Evolutionary conservation across 495 filamentous ascomycete genomes (phyloP).

Genomic region (Venustampulla echinocandica): DNA sequence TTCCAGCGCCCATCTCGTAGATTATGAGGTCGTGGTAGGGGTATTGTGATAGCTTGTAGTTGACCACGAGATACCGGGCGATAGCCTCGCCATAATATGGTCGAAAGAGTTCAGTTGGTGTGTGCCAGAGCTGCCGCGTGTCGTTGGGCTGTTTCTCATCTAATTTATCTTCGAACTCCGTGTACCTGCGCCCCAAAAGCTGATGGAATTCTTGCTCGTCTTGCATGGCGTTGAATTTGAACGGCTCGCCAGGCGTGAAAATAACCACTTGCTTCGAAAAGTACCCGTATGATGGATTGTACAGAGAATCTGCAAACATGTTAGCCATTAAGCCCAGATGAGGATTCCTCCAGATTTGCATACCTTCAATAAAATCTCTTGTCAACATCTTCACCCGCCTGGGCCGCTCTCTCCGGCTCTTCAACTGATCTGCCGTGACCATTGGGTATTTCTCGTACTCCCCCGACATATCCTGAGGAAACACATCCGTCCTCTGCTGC

Average conservation of each 20-base stretch:
- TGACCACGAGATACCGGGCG: slow-evolving; percentile 83
- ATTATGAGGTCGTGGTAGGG: slow-evolving; percentile 96
- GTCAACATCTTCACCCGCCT: slow-evolving; percentile 91
- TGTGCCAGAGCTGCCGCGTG: slow-evolving; percentile 94
- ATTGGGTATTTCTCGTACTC: slow-evolving; percentile 74
- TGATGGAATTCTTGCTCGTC: slow-evolving; percentile 79
- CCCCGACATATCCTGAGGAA: slow-evolving; percentile 64
- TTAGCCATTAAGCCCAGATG: slow-evolving; percentile 5
- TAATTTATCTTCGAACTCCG: slow-evolving; percentile 79
- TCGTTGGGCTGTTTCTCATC: slow-evolving; percentile 60
- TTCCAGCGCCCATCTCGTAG: slow-evolving; percentile 97
- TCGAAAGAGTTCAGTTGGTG: slow-evolving; percentile 91
- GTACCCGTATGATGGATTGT: slow-evolving; percentile 96
- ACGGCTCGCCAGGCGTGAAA: slow-evolving; percentile 87
- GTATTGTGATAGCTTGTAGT: slow-evolving; percentile 90
- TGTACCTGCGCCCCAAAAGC: slow-evolving; percentile 69
- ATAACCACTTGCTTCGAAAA: slow-evolving; percentile 97
- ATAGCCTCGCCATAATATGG: slow-evolving; percentile 97
- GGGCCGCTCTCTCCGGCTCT: slow-evolving; percentile 63
- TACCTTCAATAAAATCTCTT: slow-evolving; percentile 95
- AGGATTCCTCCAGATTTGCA: slow-evolving; percentile 10
- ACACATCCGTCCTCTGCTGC: slow-evolving; percentile 67
- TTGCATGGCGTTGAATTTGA: slow-evolving; percentile 71
- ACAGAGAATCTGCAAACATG: slow-evolving; percentile 68
- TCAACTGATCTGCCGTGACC: slow-evolving; percentile 73